Evolutionary conservation across 2,329 filamentous ascomycete species (phyloP), one percentile per base, ranked within the genome.

Genomic region (Penicillium sp.): DNA sequence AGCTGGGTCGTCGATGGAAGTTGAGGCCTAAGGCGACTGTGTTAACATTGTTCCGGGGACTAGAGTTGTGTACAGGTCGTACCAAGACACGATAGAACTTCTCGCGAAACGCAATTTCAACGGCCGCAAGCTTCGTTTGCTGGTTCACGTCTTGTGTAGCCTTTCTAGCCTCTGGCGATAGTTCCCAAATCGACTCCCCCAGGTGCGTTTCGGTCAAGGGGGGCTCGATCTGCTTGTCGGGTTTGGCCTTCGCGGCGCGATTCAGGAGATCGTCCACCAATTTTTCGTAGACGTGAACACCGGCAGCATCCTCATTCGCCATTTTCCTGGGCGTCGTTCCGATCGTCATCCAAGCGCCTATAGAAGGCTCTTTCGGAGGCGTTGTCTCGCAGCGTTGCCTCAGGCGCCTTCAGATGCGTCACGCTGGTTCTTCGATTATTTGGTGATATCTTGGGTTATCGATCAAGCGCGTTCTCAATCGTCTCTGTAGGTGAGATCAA

Each of bases 21-120:
- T 89, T 33, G 81, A 82, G 36, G 87, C 84, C 87, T 92, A 51
- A 19, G 30, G 19, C 12, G 19, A 47, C 40, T 42, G 12, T 28
- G 42, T 63, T 55, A 63, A 54, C 45, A 18, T 41, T 30, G 12
- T 28, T 18, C 16, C 39, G 29, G 28, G 30, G 44, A 28, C 39
- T 29, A 29, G 34, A 30, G 36, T 16, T 34, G 19, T 27, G n/a
- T 13, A 47, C 9, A 58, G 22, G 38, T 61, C 86, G 76, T 73
- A 93, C 89, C 67, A 95, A 80, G 53, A 89, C 76, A 54, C 80
- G 77, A 70, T 89, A 89, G 71, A 97, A 95, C 40, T 87, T 80
- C 60, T 87, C 82, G 61, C 89, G 84, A 42, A 87, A 87, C 10
- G 89, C 90, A 14, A 87, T 90, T 70, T 97, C 93, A 39, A 95